A percentile compares a stretch with the other conserved stretches of the same genome.
These are phyloP conservation scores for Huiozyma sinensis DNA, from an alignment of 805 yeast genomes.

Conservation along the genomic window DNA sequence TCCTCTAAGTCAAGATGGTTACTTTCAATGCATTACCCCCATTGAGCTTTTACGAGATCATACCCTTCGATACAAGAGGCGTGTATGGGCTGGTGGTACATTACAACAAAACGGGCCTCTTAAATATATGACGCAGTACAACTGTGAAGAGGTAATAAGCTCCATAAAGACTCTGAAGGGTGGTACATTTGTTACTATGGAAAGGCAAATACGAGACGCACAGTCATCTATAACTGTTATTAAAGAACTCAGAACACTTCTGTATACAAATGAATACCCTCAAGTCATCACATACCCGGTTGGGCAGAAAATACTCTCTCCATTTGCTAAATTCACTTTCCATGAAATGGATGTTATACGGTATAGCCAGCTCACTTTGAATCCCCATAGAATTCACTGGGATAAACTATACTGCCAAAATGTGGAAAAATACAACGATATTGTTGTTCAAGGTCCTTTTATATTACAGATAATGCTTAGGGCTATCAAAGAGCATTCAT, in stretches of 20 bases:
- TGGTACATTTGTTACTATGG: slow-evolving; percentile 44
- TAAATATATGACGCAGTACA: slow-evolving; percentile 29
- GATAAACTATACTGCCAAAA: slow-evolving; percentile 42
- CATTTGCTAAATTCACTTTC: slow-evolving; percentile 15
- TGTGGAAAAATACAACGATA: slow-evolving; percentile 48
- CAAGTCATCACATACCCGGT: neutral
- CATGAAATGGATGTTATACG: slow-evolving; percentile 37
- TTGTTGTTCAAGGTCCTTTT: slow-evolving; percentile 77
- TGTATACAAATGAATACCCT: slow-evolving; percentile 41
- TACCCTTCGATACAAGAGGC: slow-evolving; percentile 35
- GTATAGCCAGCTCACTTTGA: slow-evolving; percentile 68
- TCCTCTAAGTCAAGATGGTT: slow-evolving; percentile 59
- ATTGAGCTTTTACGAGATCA: slow-evolving; percentile 8
- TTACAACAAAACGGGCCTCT: slow-evolving; percentile 34
- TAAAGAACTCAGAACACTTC: slow-evolving; percentile 48
- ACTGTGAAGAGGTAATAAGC: slow-evolving; percentile 45
- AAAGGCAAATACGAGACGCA: slow-evolving; percentile 33
- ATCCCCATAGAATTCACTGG: slow-evolving; percentile 78
- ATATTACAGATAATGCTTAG: slow-evolving; percentile 49
- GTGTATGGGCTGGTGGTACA: slow-evolving; percentile 77
- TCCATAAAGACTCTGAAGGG: slow-evolving; percentile 29
- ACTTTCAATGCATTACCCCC: slow-evolving; percentile 71
- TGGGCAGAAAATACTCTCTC: neutral
- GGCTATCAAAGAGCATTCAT: slow-evolving; percentile 30
- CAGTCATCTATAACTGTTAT: slow-evolving; percentile 20